Percentiles rank a stretch among this genome's conserved stretches.
Evolutionary conservation across 192 early-diverging fungal genomes (phyloP).

Genomic region (Linnemannia zychae): DNA sequence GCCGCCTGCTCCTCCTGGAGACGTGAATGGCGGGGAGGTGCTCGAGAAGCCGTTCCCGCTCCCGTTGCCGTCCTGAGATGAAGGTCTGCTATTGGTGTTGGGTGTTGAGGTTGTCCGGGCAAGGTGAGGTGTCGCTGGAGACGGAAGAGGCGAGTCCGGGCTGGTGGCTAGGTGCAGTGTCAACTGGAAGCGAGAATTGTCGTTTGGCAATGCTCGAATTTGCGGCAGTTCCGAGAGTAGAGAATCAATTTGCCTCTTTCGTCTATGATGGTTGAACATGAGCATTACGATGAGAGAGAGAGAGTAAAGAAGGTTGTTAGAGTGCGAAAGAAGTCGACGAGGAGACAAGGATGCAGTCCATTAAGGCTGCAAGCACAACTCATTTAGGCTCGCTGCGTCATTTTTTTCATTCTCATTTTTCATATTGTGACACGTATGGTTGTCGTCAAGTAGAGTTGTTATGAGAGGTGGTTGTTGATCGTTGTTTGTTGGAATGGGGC

Average conservation of each 20-base stretch:
- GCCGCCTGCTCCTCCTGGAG: neutral
- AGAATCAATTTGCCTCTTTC: constrained; percentile 50
- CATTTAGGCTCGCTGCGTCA: neutral
- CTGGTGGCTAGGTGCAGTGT: constrained; percentile 22
- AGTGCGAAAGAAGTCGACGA: neutral
- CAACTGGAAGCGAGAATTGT: constrained; percentile 44
- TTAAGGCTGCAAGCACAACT: neutral
- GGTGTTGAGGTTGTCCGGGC: constrained; percentile 12
- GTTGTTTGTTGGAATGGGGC: neutral
- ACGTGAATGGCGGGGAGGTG: neutral
- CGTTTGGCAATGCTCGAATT: constrained; percentile 28
- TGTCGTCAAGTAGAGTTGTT: neutral
- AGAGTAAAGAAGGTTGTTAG: neutral
- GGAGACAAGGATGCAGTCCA: neutral
- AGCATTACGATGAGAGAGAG: neutral
- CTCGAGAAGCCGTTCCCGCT: neutral
- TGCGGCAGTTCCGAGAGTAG: constrained; percentile 42
- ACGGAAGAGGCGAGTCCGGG: constrained; percentile 17
- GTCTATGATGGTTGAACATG: constrained; percentile 10
- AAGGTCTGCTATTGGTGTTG: neutral
- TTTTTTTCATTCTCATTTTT: neutral
- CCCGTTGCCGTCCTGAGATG: neutral
- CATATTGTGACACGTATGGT: neutral
- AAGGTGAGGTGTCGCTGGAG: constrained; percentile 21
- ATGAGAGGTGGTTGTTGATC: neutral